Percentiles rank a stretch among this genome's conserved stretches.
Evolutionary conservation across 2,329 filamentous ascomycete genomes (phyloP).

Genomic region (Mycocentrospora acerina): DNA sequence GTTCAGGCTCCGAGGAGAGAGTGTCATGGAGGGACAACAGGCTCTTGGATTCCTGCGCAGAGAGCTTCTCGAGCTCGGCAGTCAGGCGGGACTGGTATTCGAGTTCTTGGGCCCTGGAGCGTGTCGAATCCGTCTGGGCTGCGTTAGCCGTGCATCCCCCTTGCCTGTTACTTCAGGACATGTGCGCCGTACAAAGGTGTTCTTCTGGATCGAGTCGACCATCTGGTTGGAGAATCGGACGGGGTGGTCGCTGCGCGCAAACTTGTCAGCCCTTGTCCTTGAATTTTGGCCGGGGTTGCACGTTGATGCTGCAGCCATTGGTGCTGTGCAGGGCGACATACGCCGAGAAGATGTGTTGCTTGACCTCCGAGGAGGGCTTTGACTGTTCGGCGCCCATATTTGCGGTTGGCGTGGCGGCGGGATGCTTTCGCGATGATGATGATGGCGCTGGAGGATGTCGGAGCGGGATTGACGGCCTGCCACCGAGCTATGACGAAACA

Average conservation of each 20-base stretch:
- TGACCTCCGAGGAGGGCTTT: slow-evolving; percentile 56
- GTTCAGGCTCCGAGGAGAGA: slow-evolving; percentile 51
- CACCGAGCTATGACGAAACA: slow-evolving; percentile 20
- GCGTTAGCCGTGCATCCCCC: slow-evolving; percentile 8
- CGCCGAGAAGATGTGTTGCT: slow-evolving; percentile 65
- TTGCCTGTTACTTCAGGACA: neutral
- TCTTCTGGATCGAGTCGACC: slow-evolving; percentile 79
- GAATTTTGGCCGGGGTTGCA: neutral
- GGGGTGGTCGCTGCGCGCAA: slow-evolving; percentile 57
- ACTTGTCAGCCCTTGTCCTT: slow-evolving; percentile 34
- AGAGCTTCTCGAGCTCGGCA: slow-evolving; percentile 79
- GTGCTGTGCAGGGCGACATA: slow-evolving; percentile 39
- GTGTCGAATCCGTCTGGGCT: slow-evolving; percentile 80
- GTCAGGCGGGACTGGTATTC: slow-evolving; percentile 86
- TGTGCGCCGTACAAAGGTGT: slow-evolving; percentile 68
- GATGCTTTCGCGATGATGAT: slow-evolving; percentile 28
- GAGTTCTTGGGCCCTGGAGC: slow-evolving; percentile 79
- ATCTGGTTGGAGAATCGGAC: slow-evolving; percentile 78
- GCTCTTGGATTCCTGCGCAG: slow-evolving; percentile 67
- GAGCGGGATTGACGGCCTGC: slow-evolving; percentile 5
- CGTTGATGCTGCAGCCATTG: slow-evolving; percentile 24
- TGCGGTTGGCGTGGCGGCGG: slow-evolving; percentile 23
- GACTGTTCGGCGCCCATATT: slow-evolving; percentile 65
- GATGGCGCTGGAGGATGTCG: slow-evolving; percentile 30
- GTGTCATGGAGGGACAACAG: slow-evolving; percentile 70